These are phyloP conservation scores for Ustilago bromivora DNA, from an alignment of 1,284 basidiomycete species.

Conservation along the genomic window DNA sequence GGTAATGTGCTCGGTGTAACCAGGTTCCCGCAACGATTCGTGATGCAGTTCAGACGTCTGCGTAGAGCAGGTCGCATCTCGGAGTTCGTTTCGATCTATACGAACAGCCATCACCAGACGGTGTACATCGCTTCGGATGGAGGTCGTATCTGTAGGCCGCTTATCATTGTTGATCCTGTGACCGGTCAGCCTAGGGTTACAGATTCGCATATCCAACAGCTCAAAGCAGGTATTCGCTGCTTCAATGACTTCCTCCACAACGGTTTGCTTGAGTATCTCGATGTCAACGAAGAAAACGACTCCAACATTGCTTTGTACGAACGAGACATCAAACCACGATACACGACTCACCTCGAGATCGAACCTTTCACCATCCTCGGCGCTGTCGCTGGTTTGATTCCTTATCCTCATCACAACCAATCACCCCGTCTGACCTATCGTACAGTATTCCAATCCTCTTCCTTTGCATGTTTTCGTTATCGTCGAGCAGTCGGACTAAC, in stretches of 20 bases:
- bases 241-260: conserved; percentile 95
- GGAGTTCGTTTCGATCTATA: conserved; percentile 97
- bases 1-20: conserved; percentile 95
- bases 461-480: neutral
- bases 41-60: conserved; percentile 88
- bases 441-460: neutral
- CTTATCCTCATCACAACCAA: conserved; percentile 99
- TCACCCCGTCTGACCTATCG: conserved; percentile 95
- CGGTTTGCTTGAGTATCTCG: conserved; percentile 99
- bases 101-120: conserved; percentile 93
- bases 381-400: conserved; percentile 96
- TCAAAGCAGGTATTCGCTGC: conserved; percentile 82
- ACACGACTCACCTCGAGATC: conserved; percentile 95
- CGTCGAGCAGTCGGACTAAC: too few species aligned
- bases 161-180: conserved; percentile 88
- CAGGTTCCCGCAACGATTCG: conserved; percentile 85
- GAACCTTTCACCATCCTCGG: conserved; percentile 98
- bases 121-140: conserved; percentile 98
- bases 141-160: conserved; percentile 95
- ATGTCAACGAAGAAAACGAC: conserved; percentile 99
- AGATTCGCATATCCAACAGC: conserved; percentile 81
- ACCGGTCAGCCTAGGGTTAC: conserved; percentile 82
- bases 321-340: conserved; percentile 80
- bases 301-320: conserved; percentile 97
- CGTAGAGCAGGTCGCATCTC: conserved; percentile 91